Evolutionary conservation across 2,329 filamentous ascomycete species (phyloP).

Genomic region (Orbilia javanica): DNA sequence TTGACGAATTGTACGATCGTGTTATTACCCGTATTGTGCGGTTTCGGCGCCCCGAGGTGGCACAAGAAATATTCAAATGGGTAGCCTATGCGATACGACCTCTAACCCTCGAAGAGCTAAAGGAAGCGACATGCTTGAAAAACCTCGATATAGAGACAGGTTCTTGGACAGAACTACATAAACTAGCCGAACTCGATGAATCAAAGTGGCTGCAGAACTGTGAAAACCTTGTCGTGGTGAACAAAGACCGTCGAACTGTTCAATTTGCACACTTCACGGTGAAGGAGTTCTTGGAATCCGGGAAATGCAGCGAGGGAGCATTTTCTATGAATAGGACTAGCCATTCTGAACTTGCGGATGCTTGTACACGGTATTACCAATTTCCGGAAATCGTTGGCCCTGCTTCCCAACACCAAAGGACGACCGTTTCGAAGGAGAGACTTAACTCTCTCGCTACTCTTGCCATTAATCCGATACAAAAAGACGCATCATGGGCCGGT

Average conservation of each 20-base stretch:
- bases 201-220: constrained; percentile 46
- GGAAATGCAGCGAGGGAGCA: not conserved
- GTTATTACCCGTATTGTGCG: constrained; percentile 21
- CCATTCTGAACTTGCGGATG: not conserved
- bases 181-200: constrained; percentile 16
- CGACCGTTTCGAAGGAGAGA: not conserved
- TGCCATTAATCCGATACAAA: not conserved
- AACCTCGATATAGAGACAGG: not conserved
- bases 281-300: constrained; percentile 17
- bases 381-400: constrained; percentile 24
- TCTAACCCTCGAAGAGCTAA: constrained; percentile 64
- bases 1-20: constrained; percentile 42
- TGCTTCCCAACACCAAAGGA: not conserved
- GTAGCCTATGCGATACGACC: constrained; percentile 63
- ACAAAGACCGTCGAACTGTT: constrained; percentile 6
- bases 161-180: constrained; percentile 6
- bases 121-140: constrained; percentile 64
- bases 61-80: constrained; percentile 63
- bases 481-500: not conserved
- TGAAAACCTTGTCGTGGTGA: constrained; percentile 29
- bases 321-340: not conserved
- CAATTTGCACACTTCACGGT: constrained; percentile 38
- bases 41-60: constrained; percentile 57
- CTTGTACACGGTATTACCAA: constrained; percentile 22
- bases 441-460: not conserved